Evolutionary conservation across 2,329 filamentous ascomycete genomes (phyloP).

Genomic region (Trichocomaceae sp.): DNA sequence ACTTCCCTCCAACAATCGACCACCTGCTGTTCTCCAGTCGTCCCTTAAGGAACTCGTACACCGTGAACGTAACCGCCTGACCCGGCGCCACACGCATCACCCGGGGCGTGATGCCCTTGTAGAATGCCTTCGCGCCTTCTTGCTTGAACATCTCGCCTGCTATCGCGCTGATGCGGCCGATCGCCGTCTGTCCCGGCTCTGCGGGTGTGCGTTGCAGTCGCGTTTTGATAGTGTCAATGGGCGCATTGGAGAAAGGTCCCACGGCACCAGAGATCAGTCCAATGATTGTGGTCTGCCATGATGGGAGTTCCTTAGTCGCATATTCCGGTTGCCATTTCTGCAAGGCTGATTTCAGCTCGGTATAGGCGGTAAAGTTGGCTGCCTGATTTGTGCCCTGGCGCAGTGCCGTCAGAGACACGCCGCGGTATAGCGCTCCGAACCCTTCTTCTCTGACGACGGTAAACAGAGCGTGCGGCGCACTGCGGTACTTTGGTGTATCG

Average conservation of each 20-base stretch:
- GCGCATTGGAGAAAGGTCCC: slow-evolving; percentile 91
- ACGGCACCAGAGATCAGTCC: slow-evolving; percentile 89
- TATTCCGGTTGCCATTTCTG: slow-evolving; percentile 67
- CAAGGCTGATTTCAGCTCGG: slow-evolving; percentile 77
- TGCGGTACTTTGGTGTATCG: slow-evolving; percentile 94
- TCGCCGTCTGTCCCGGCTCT: slow-evolving; percentile 69
- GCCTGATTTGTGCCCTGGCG: slow-evolving; percentile 96
- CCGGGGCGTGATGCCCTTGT: slow-evolving; percentile 96
- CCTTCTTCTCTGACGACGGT: slow-evolving; percentile 92
- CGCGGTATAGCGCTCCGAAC: slow-evolving; percentile 77
- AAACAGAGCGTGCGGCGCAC: slow-evolving; percentile 75
- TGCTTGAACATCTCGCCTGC: slow-evolving; percentile 83
- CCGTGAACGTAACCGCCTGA: slow-evolving; percentile 70
- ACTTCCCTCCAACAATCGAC: slow-evolving; percentile 54
- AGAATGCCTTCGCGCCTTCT: slow-evolving; percentile 91
- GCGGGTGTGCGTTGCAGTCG: slow-evolving; percentile 84
- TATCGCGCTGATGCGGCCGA: slow-evolving; percentile 71
- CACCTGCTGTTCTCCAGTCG: slow-evolving; percentile 62
- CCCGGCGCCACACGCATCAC: slow-evolving; percentile 97
- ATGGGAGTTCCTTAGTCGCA: slow-evolving; percentile 60
- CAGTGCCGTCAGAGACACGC: slow-evolving; percentile 86
- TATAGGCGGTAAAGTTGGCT: slow-evolving; percentile 97
- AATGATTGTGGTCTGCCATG: slow-evolving; percentile 85
- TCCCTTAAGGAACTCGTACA: slow-evolving; percentile 71
- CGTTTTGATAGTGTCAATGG: slow-evolving; percentile 99